phyloP scores from a whole-genome alignment of 108 stramenopile genomes.

The Cyclotella baltica region DNA sequence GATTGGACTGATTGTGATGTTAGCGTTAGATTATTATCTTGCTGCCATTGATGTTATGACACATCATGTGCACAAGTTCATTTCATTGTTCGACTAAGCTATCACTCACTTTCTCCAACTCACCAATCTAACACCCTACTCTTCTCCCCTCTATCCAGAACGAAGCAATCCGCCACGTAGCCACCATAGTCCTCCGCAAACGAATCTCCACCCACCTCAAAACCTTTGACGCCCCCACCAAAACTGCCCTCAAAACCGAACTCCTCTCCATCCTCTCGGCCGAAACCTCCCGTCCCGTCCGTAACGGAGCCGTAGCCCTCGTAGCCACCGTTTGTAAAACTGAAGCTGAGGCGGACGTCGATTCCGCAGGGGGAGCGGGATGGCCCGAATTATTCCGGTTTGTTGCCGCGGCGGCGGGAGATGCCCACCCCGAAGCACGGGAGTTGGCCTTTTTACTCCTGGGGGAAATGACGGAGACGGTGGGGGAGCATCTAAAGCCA shows the following conservation, averaged over 20 bases:
- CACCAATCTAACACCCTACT: background rate
- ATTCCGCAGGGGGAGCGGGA: conserved; percentile 53
- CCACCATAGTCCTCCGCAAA: conserved; percentile 92
- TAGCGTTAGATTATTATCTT: too few species aligned
- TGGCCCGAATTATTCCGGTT: conserved; percentile 90
- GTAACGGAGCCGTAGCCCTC: conserved; percentile 83
- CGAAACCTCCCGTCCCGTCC: conserved; percentile 85
- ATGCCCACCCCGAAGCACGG: conserved; percentile 74
- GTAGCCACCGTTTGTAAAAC: conserved; percentile 78
- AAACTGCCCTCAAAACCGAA: conserved; percentile 68
- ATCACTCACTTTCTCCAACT: background rate
- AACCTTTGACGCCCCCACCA: conserved; percentile 69
- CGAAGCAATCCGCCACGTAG: conserved; percentile 89
- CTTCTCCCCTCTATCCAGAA: too few species aligned
- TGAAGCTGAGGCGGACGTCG: conserved; percentile 50
- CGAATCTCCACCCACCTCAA: conserved; percentile 82
- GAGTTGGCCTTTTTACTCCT: conserved; percentile 94
- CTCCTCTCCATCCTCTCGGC: conserved; percentile 75
- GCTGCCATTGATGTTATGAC: too few species aligned
- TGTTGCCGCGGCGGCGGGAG: conserved; percentile 68
- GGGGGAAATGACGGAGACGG: conserved; percentile 93
- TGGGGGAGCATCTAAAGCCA: conserved; percentile 81
- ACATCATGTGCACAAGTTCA: background rate
- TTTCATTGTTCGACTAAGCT: conserved; percentile 3
- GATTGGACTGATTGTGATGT: background rate